Evolutionary conservation across 352 stramenopile genomes (phyloP), one percentile per base, ranked within the genome.

Genomic region (Thraustochytrium striatum): DNA sequence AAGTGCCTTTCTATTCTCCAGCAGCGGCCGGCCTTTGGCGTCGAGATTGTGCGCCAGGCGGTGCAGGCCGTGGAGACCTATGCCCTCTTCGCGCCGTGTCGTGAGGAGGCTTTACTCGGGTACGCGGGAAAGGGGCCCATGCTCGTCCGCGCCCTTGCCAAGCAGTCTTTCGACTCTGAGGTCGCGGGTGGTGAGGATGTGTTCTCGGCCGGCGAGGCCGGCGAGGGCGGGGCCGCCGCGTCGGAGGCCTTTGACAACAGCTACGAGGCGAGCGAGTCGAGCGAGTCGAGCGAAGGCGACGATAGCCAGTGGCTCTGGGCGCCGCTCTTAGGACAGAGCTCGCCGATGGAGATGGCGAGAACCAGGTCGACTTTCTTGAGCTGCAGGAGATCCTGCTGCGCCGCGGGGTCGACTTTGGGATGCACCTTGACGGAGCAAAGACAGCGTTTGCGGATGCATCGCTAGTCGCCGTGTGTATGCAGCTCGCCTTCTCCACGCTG

Each of bases 281-380:
- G 39, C 39, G 5, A 13, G 39, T 13, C 5, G 5, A 5, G 53
- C 33, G 7, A 8, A 7, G 35, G 21, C 25, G 61, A 70, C 8
- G 44, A 75, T 3, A 61, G 16, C 16, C 16, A 75, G 21, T 75
- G 65, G 65, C 35, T 75, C 21, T 75, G 65, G 65, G 65, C 43
- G 21, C 65, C 65, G 8, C 8, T 75, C n/a, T 43, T 75, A 21
- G 30, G 65, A 16, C 65, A 75, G 32, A 61, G 44, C 44, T 9
- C 65, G 39, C 65, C 65, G n/a, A 75, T 75, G 11, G 65, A 75
- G 30, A 75, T 75, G 65, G 65, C 39, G 65, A 75, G 30, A 75
- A 75, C 65, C 65, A 75, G 50, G 65, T 75, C 13, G 65, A 75
- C 25, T 75, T 52, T 25, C 65, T 75, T 38, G 65, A 75, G 36